phyloP scores from a whole-genome alignment of 2,329 filamentous ascomycete species.

The Cercospora beticola region DNA sequence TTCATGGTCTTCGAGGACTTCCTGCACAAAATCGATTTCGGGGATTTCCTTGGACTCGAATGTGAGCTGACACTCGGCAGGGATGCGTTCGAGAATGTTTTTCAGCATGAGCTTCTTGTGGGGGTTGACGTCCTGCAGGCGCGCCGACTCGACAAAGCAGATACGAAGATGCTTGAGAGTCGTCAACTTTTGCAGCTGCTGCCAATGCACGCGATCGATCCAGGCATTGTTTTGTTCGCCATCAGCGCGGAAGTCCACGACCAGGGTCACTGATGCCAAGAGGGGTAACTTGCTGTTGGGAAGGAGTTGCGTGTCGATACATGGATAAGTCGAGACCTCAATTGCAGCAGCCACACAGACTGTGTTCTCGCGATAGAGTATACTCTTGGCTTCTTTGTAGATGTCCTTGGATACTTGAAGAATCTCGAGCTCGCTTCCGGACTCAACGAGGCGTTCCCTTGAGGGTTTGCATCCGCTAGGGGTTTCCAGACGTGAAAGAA shows the following conservation, averaged over 20 bases:
- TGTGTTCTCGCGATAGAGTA: constrained; percentile 41
- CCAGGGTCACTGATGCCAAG: constrained; percentile 17
- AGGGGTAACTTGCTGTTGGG: constrained; percentile 7
- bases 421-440: background rate
- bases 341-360: constrained; percentile 9
- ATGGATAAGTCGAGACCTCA: background rate
- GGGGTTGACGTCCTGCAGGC: background rate
- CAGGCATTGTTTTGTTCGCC: background rate
- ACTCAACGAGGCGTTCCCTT: background rate
- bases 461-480: background rate
- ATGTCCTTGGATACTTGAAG: constrained; percentile 31
- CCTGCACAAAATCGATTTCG: constrained; percentile 20
- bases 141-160: constrained; percentile 16
- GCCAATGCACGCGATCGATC: constrained; percentile 16
- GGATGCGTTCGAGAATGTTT: constrained; percentile 29
- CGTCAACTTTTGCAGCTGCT: constrained; percentile 19
- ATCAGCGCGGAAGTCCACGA: constrained; percentile 8
- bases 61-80: constrained; percentile 16
- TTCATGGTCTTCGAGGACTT: constrained; percentile 12
- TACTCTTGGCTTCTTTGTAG: constrained; percentile 38
- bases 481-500: constrained; percentile 1
- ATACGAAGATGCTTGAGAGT: constrained; percentile 19
- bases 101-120: constrained; percentile 16
- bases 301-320: constrained; percentile 10
- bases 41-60: constrained; percentile 15